phyloP scores from a whole-genome alignment of 805 yeast genomes.

The Geotrichum ghanense region DNA sequence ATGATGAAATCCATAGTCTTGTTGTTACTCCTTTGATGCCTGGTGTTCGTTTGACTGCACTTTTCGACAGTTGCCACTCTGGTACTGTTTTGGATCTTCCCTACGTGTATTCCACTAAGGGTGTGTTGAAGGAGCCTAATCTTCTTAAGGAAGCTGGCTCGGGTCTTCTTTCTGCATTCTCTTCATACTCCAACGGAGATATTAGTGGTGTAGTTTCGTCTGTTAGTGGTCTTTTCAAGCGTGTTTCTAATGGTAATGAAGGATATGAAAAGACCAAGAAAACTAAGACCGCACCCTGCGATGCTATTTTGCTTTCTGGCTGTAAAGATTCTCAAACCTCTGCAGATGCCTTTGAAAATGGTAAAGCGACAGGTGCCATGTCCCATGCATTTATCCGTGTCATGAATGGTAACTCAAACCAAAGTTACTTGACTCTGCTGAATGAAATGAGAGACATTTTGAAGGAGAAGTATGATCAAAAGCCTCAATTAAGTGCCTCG shows the following conservation, averaged over 20 bases:
- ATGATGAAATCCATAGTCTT: conserved; percentile 61
- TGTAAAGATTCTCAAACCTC: conserved; percentile 78
- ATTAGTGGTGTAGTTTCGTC: conserved; percentile 34
- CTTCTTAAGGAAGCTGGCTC: conserved; percentile 63
- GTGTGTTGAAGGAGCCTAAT: conserved; percentile 72
- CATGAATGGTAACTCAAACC: conserved; percentile 47
- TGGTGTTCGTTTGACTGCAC: conserved; percentile 68
- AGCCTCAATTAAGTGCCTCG: conserved; percentile 69
- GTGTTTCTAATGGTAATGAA: conserved; percentile 25
- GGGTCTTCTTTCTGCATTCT: conserved; percentile 48
- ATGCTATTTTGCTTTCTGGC: conserved; percentile 65
- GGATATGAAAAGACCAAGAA: conserved; percentile 35
- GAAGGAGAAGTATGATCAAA: conserved; percentile 58
- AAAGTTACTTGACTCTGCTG: conserved; percentile 55
- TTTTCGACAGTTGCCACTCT: conserved; percentile 80
- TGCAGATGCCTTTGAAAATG: conserved; percentile 69
- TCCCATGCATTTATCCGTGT: conserved; percentile 66
- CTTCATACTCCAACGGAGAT: conserved; percentile 52
- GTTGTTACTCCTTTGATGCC: conserved; percentile 59
- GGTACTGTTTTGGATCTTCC: conserved; percentile 79
- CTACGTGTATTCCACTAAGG: conserved; percentile 69
- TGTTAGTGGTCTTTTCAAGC: conserved; percentile 27
- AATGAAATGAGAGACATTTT: conserved; percentile 59
- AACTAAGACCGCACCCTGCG: conserved; percentile 62
- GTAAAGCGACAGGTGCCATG: conserved; percentile 74